Evolutionary conservation across 2,329 filamentous ascomycete species (phyloP), one percentile per base, ranked within the genome.

Genomic region (Microsporum canis): DNA sequence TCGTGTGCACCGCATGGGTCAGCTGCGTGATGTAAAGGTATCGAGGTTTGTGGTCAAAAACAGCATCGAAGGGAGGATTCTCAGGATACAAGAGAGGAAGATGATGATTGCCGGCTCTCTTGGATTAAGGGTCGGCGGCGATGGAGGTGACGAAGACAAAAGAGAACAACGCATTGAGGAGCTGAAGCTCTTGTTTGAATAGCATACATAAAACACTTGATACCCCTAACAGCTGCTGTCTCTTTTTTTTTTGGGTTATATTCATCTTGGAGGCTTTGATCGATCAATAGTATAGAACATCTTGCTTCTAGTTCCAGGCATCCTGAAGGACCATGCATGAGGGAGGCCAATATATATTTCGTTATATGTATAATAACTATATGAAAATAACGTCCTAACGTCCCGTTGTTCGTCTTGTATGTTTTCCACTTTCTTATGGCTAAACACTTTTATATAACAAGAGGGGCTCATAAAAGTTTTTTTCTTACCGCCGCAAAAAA

Each of bases 1-100:
- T 76, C 89, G 94, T 0, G 91, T 99, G 38, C 94, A 99, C 77
- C 85, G 94, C 6, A 96, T 99, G 89, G 94, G 94, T 0, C 94
- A 99, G 73, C 85, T 88, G 57, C 82, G 85, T 14, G 88, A 92
- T 68, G 94, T 99, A 1, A 84, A 85, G 61, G 91, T 99, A 0
- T 87, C 87, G 67, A 80, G 94, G 33, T 97, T 97, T 70, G 88
- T 99, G 62, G 88, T 95, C 0, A 87, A 88, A 73, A 85, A 87
- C 55, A 96, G 90, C 65, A 95, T 99, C 43, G 94, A 99, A 78
- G 89, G 94, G 73, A 85, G 92, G 73, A 99, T 99, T 91, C 73
- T 99, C 66, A 85, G 82, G 73, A 85, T 99, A 38, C 95, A 99
- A 73, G 92, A 97, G 66, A 79, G 91, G 70, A 99, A 99, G 79